Percentiles rank a stretch among this genome's conserved stretches.
phyloP scores from a whole-genome alignment of 495 filamentous ascomycete genomes.

The Hypomontagnella submonticulosa region DNA sequence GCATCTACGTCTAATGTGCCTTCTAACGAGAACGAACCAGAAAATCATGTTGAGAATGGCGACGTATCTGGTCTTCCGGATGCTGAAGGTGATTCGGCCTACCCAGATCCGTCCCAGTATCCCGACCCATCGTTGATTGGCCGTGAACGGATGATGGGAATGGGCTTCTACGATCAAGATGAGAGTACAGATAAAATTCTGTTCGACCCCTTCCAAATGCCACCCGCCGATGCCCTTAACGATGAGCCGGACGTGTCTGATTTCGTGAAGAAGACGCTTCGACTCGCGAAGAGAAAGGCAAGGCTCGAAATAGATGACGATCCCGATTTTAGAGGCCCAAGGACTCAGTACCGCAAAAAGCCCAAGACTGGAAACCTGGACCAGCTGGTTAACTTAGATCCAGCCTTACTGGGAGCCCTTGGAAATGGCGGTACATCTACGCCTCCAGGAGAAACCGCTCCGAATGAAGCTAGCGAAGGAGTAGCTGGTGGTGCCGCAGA shows the following conservation, averaged over 20 bases:
- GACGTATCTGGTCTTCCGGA: constrained; percentile 47
- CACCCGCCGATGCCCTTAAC: constrained; percentile 53
- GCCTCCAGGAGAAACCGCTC: constrained; percentile 10
- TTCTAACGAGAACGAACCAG: constrained; percentile 16
- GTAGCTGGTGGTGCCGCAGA: constrained; percentile 7
- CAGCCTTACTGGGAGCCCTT: constrained; percentile 43
- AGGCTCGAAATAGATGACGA: constrained; percentile 58
- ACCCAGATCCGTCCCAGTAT: constrained; percentile 54
- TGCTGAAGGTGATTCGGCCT: constrained; percentile 40
- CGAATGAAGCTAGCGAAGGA: constrained; percentile 1
- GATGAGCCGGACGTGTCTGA: constrained; percentile 58
- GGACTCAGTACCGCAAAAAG: constrained; percentile 52
- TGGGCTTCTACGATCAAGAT: constrained; percentile 66
- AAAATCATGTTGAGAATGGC: constrained; percentile 35
- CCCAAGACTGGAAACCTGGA: constrained; percentile 49
- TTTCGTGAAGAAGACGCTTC: constrained; percentile 59
- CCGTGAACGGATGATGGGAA: constrained; percentile 62
- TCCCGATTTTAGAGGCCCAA: constrained; percentile 56
- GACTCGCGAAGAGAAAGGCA: constrained; percentile 58
- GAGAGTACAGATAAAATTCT: constrained; percentile 62
- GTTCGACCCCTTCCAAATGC: constrained; percentile 61
- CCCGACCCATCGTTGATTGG: constrained; percentile 59
- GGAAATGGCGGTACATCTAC: constrained; percentile 33
- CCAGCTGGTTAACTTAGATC: constrained; percentile 51
- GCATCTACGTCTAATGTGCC: constrained; percentile 3